Percentiles rank a stretch among this genome's conserved stretches.
These are phyloP conservation scores for Nepenthes mirabilis DNA, from an alignment of 148 eudicot genomes.

Conservation along the genomic window DNA sequence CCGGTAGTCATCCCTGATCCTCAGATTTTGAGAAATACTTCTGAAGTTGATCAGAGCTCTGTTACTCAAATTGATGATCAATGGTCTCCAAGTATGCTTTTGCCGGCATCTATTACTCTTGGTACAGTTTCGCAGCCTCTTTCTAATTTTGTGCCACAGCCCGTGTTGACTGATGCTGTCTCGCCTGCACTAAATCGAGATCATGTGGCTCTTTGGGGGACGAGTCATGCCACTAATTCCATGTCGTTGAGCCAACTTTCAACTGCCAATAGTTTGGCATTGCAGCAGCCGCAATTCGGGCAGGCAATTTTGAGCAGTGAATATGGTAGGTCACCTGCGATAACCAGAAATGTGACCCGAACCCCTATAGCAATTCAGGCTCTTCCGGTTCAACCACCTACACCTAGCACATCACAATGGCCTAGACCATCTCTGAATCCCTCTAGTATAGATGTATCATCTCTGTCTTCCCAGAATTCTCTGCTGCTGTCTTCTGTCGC, in stretches of 20 bases:
- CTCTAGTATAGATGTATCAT: constrained; percentile 12
- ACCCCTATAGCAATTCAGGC: constrained; percentile 44
- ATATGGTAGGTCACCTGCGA: constrained; percentile 22
- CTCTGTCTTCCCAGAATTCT: constrained; percentile 25
- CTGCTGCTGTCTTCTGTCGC: constrained; percentile 5
- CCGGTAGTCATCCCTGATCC: constrained; percentile 19
- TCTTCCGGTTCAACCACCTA: constrained; percentile 37
- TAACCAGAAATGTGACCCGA: constrained; percentile 33
- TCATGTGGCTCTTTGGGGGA: constrained; percentile 20
- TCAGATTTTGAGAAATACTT: constrained; percentile 14
- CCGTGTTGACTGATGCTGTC: constrained; percentile 44
- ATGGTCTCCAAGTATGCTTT: constrained; percentile 21
- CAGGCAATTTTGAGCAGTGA: constrained; percentile 20
- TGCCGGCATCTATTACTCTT: constrained; percentile 15
- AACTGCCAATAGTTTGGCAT: constrained; percentile 17
- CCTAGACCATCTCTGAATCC: constrained; percentile 15
- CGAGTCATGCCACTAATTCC: constrained; percentile 12
- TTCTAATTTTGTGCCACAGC: constrained; percentile 16
- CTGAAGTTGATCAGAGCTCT: constrained; percentile 22
- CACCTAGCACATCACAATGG: constrained; percentile 19
- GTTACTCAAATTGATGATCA: constrained; percentile 19
- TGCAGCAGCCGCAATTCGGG: constrained; percentile 24
- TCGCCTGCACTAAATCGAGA: constrained; percentile 32
- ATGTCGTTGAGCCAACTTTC: constrained; percentile 14
- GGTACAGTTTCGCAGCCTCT: constrained; percentile 11